Evolutionary conservation across 148 eudicot genomes (phyloP), one percentile per base, ranked within the genome.

Genomic region (Heliosperma pusillum): DNA sequence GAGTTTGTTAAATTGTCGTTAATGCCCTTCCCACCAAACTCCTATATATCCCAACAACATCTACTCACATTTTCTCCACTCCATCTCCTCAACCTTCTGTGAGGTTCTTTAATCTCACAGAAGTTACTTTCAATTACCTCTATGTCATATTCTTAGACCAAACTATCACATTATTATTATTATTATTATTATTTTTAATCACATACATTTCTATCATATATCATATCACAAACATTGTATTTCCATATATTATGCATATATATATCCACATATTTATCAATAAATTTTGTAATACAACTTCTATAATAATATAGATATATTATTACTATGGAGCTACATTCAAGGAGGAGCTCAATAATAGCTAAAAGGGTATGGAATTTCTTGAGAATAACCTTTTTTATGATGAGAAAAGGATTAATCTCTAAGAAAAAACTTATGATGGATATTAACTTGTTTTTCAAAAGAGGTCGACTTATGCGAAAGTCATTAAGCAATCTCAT

Each of bases 321-420:
- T n/a, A n/a, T n/a, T n/a, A n/a, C n/a, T n/a, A n/a, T n/a, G 79
- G 72, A 76, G 47, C 26, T 76, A 20, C 73, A 76, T 71, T 65
- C 83, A 60, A 64, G 45, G 30, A 80, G 22, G 52, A 73, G 74
- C 67, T 80, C 83, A 72, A 66, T 47, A 0, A 40, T 80, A 65
- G 81, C 85, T 16, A 83, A 83, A 77, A 83, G 68, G 74, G 70
- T 80, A 63, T 80, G 80, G 78, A 77, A 73, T 42, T 70, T 77
- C 70, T 56, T 83, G 2, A 75, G 83, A 11, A 58, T 83, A 63
- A 64, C 80, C 15, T 80, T 76, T 44, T 30, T 80, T 17, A 80
- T 83, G 80, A 63, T 80, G 62, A 83, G 82, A 36, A 83, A 83
- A 33, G 83, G 80, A 5, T 66, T 83, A 42, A 80, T 80, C 52